Evolutionary conservation across 2,329 filamentous ascomycete species (phyloP).

Genomic region (Hansfordia pulvinata): DNA sequence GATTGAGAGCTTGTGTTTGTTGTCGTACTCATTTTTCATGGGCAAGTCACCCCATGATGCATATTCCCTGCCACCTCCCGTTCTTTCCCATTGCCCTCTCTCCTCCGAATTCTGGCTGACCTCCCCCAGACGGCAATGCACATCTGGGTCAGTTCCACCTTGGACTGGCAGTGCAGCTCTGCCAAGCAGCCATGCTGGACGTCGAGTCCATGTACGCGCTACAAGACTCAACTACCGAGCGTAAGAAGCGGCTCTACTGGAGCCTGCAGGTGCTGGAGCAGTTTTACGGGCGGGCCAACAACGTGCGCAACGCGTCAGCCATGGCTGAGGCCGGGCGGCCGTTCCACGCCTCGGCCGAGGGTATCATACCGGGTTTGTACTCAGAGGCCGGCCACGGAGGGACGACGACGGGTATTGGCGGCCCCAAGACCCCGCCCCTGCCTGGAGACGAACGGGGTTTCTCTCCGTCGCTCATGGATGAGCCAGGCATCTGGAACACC

Average conservation of each 20-base stretch:
- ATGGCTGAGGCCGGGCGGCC: slow-evolving; percentile 27
- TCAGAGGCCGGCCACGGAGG: slow-evolving; percentile 6
- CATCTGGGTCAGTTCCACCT: slow-evolving; percentile 36
- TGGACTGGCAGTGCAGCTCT: slow-evolving; percentile 33
- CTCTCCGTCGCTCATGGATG: slow-evolving; percentile 14
- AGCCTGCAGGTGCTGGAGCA: slow-evolving; percentile 35
- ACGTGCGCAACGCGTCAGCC: slow-evolving; percentile 25
- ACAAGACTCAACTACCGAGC: slow-evolving; percentile 21
- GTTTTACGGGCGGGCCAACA: slow-evolving; percentile 30
- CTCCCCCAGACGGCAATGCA: slow-evolving; percentile 27
- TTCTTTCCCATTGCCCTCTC: no score
- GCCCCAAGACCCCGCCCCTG: slow-evolving; percentile 23
- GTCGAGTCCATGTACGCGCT: slow-evolving; percentile 22
- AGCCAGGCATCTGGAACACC: slow-evolving; percentile 35
- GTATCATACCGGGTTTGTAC: no score
- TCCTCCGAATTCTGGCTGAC: slow-evolving; percentile 2
- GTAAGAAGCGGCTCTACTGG: slow-evolving; percentile 36
- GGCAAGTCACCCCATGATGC: slow-evolving; percentile 16
- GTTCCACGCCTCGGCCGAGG: slow-evolving; percentile 14
- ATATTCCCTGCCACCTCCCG: not conserved
- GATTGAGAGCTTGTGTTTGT: slow-evolving; percentile 34
- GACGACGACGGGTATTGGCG: slow-evolving; percentile 9
- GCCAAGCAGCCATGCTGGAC: slow-evolving; percentile 34
- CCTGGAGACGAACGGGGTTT: slow-evolving; percentile 29
- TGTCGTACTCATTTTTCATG: slow-evolving; percentile 34